These are phyloP conservation scores for Dichomitus squalens DNA, from an alignment of 1,284 basidiomycete genomes.

Conservation along the genomic window DNA sequence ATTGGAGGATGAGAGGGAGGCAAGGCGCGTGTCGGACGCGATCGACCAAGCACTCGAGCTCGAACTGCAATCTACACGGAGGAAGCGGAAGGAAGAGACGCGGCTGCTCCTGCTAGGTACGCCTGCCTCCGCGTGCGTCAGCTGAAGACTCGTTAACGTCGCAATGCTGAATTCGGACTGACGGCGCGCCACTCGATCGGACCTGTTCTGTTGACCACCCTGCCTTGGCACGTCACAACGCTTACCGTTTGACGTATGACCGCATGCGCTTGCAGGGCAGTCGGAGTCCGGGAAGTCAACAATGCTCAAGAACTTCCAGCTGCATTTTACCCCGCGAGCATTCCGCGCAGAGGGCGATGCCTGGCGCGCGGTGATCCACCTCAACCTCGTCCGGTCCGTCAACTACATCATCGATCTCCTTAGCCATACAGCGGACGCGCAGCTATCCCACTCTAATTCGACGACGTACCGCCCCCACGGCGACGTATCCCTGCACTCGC, in stretches of 20 bases:
- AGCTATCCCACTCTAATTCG: neutral
- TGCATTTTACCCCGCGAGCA: slow-evolving; percentile 57
- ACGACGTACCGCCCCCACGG: slow-evolving; percentile 1
- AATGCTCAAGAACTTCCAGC: slow-evolving; percentile 63
- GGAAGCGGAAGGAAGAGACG: slow-evolving; percentile 40
- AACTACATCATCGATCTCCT: slow-evolving; percentile 57
- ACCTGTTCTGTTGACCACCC: neutral
- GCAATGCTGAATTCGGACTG: neutral
- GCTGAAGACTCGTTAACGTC: neutral
- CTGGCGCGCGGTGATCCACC: slow-evolving; percentile 62
- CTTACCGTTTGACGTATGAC: neutral
- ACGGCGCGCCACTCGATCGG: neutral
- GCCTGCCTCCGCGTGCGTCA: slow-evolving; percentile 16
- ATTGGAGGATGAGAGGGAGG: slow-evolving; percentile 50
- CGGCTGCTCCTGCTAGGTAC: slow-evolving; percentile 60
- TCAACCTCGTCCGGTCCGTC: slow-evolving; percentile 62
- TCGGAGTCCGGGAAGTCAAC: slow-evolving; percentile 69
- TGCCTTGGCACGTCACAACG: neutral
- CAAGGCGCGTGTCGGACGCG: slow-evolving; percentile 52
- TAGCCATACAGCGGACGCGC: neutral
- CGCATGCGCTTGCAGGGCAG: slow-evolving; percentile 44
- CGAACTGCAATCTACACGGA: slow-evolving; percentile 42
- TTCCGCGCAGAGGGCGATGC: slow-evolving; percentile 55
- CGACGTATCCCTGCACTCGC: neutral
- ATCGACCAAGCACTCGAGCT: slow-evolving; percentile 53